These are phyloP conservation scores for Gypsophila paniculata DNA, from an alignment of 179 eudicot species.

Conservation along the genomic window DNA sequence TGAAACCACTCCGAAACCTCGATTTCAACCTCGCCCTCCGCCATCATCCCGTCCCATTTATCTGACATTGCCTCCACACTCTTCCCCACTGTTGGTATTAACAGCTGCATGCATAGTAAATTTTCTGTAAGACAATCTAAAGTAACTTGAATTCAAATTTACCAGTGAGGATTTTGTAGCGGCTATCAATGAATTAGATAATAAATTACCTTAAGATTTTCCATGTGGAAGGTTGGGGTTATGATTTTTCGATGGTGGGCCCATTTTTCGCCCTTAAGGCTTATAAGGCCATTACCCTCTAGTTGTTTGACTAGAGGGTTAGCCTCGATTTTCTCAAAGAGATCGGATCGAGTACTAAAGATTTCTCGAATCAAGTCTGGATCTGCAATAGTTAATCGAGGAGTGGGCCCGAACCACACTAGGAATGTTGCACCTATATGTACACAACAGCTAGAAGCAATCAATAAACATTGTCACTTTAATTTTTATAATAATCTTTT, in stretches of 20 bases:
- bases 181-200: too few relatives aligned
- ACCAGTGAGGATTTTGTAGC: too few relatives aligned
- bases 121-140: neutral
- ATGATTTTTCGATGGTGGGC: conserved; percentile 85
- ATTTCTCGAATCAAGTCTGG: conserved; percentile 72
- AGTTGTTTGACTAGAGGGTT: conserved; percentile 60
- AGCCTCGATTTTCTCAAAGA: conserved; percentile 71
- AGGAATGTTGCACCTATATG: conserved; percentile 66
- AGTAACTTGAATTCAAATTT: neutral
- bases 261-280: conserved; percentile 92
- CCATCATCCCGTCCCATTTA: conserved; percentile 42
- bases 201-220: conserved; percentile 66
- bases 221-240: conserved; percentile 71
- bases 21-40: conserved; percentile 51
- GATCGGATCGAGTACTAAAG: conserved; percentile 52
- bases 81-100: conserved; percentile 60
- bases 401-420: conserved; percentile 85
- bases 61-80: conserved; percentile 60
- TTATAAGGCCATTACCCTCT: conserved; percentile 75
- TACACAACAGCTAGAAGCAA: neutral
- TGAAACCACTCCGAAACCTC: conserved; percentile 80
- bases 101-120: conserved; percentile 35
- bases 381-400: conserved; percentile 66
- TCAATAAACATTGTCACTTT: conserved; percentile 2
- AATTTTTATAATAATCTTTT: neutral